These are phyloP conservation scores for Leavenworthia alabamica DNA, from an alignment of 345 rosid genomes.

Conservation along the genomic window DNA sequence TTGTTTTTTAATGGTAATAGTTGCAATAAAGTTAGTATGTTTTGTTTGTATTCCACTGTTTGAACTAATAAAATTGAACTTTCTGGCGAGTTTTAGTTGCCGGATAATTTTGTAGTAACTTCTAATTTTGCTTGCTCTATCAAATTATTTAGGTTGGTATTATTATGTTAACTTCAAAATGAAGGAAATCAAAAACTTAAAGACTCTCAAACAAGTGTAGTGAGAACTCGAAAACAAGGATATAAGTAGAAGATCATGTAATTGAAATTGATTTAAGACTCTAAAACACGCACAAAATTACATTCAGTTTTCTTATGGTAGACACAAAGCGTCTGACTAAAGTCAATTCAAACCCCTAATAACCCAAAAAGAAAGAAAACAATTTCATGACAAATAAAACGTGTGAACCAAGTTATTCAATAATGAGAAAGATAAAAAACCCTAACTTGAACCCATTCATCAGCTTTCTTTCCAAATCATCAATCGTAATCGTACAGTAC, in stretches of 20 bases:
- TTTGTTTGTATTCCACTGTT: constrained; percentile 15
- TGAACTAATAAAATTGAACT: constrained; percentile 6
- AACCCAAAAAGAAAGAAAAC: no score
- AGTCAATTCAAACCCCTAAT: no score
- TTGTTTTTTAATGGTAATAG: no score
- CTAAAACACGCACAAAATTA: background rate
- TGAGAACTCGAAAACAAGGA: no score
- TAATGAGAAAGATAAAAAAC: background rate
- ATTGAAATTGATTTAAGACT: background rate
- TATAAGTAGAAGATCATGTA: no score
- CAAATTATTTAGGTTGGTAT: background rate
- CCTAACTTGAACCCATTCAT: background rate
- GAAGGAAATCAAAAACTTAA: background rate
- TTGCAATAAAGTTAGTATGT: no score
- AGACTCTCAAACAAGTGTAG: no score
- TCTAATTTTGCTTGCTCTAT: background rate
- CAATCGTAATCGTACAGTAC: background rate
- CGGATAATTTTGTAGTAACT: background rate
- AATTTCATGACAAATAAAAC: background rate
- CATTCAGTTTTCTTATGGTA: no score
- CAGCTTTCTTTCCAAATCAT: background rate
- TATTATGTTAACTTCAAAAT: background rate
- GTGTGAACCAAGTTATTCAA: background rate
- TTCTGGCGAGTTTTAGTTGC: background rate
- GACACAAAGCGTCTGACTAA: background rate